Base-by-base conservation (phyloP, 805 yeast genomes). In the Dipodascopsis uninucleata region DNA sequence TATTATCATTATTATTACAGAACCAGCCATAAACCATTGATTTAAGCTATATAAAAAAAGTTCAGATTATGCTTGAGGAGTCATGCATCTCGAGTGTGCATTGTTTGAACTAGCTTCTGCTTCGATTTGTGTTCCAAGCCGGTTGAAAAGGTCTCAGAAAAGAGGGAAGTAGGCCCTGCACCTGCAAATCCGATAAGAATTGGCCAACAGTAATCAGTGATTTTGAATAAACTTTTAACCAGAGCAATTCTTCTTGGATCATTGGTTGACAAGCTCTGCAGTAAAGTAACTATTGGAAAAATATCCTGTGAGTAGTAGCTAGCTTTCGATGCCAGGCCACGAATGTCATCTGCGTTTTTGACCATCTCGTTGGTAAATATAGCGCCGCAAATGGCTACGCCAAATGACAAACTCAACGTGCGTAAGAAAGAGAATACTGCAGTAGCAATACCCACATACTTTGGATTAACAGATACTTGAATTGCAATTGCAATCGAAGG, bases 401-500 rank as follows among this genome's bases (percentile, higher is more conserved):
- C 66, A 29, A 62, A 39, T 5, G 62, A 52, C 25, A 60, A 61
- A 5, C 66, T 65, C 26, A 61, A 36, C 7, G 46, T 48, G 25
- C 66, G 45, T 31, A 55, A 41, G 44, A 62, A 61, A 20, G 63
- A 53, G 45, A 62, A 47, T 53, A 60, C 52, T 1, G 65, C 59
- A 2, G 65, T 61, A 1, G 63, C 58, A 31, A 56, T 58, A 1
- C 62, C 52, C 55, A 59, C 54, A 16, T 56, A 43, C 12, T 50
- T 45, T n/a, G 58, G 58, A 7, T 53, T 54, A 38, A 58, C 57
- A 4, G 64, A 49, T 2, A 65, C 64, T 37, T 60, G 55, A 6
- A 59, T 63, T 1, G 62, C 48, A 29, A 55, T 43, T 41, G 55
- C 55, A 20, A 60, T 47, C 3, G 76, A 64, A 47, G 76, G 76